A percentile compares a stretch with the other conserved stretches of the same genome.
Evolutionary conservation across 2,329 filamentous ascomycete genomes (phyloP).

Genomic region (Lachnellula suecica): DNA sequence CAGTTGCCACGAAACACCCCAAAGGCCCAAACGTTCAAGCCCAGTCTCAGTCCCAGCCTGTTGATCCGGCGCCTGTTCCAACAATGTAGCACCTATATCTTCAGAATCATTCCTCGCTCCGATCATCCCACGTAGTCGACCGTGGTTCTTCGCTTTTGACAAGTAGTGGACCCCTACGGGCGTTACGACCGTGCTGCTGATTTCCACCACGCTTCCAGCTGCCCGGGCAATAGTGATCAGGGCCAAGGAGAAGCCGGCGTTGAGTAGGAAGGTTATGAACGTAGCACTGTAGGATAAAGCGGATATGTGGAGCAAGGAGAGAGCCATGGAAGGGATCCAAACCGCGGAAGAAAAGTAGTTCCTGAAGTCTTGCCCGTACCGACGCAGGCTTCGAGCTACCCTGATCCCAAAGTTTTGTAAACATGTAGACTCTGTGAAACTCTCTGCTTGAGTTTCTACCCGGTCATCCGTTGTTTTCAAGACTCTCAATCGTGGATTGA

Average conservation of each 20-base stretch:
- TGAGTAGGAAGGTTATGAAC: conserved; percentile 55
- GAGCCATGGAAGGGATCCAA: conserved; percentile 46
- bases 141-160: conserved; percentile 30
- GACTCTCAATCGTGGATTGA: conserved; percentile 26
- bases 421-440: background rate
- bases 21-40: conserved; percentile 40
- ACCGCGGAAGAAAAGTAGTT: conserved; percentile 39
- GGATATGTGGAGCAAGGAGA: conserved; percentile 53
- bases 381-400: conserved; percentile 7
- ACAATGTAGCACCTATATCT: conserved; percentile 12
- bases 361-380: conserved; percentile 33
- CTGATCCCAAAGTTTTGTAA: background rate
- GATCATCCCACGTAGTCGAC: conserved; percentile 19
- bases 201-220: conserved; percentile 48
- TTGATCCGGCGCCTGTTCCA: conserved; percentile 14
- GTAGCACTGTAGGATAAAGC: conserved; percentile 54
- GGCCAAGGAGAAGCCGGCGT: conserved; percentile 46
- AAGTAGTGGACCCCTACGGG: conserved; percentile 45
- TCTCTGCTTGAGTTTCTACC: no score
- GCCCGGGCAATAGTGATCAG: conserved; percentile 47
- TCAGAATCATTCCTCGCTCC: conserved; percentile 24
- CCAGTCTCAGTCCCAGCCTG: conserved; percentile 30
- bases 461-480: conserved; percentile 25
- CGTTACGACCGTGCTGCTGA: conserved; percentile 52
- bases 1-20: conserved; percentile 42